These are phyloP conservation scores for Aspergillus neotritici DNA, from an alignment of 2,329 filamentous ascomycete genomes.

Conservation along the genomic window DNA sequence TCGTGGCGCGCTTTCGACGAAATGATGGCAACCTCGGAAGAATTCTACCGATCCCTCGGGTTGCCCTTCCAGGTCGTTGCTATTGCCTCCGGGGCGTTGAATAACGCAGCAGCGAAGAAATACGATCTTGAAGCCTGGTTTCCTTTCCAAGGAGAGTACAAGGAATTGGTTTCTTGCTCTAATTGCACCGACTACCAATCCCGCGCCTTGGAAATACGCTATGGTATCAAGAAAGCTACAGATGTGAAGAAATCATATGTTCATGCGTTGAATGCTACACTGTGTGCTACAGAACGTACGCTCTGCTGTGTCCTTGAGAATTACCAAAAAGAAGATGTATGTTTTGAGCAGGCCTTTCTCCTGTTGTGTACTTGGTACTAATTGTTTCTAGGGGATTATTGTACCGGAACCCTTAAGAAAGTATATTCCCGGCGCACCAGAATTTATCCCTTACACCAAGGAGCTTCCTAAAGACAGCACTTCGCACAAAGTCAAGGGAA, in stretches of 20 bases:
- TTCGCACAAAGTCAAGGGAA: constrained; percentile 51
- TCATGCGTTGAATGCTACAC: constrained; percentile 82
- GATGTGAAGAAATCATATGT: constrained; percentile 88
- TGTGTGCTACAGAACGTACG: constrained; percentile 86
- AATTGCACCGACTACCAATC: constrained; percentile 99
- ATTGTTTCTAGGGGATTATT: constrained; percentile 56
- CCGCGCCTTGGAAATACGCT: constrained; percentile 86
- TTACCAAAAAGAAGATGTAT: constrained; percentile 81
- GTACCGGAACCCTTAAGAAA: constrained; percentile 80
- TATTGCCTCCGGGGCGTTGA: constrained; percentile 93
- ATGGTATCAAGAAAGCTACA: constrained; percentile 78
- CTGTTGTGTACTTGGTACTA: constrained; percentile 9
- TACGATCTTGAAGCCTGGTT: constrained; percentile 96
- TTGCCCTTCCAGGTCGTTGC: constrained; percentile 87
- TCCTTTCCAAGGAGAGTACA: constrained; percentile 94
- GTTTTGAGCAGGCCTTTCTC: constrained; percentile 20
- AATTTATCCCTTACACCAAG: constrained; percentile 83
- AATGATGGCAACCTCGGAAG: constrained; percentile 87
- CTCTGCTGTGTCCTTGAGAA: constrained; percentile 95
- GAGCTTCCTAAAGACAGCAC: constrained; percentile 74
- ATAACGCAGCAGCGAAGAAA: constrained; percentile 86
- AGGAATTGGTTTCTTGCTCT: constrained; percentile 93
- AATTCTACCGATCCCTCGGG: constrained; percentile 86
- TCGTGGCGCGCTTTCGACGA: constrained; percentile 90
- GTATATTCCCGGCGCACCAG: constrained; percentile 83